Evolutionary conservation across 1,139 yeast genomes (phyloP), one percentile per base, ranked within the genome.

Genomic region (Blastobotrys serpentis): DNA sequence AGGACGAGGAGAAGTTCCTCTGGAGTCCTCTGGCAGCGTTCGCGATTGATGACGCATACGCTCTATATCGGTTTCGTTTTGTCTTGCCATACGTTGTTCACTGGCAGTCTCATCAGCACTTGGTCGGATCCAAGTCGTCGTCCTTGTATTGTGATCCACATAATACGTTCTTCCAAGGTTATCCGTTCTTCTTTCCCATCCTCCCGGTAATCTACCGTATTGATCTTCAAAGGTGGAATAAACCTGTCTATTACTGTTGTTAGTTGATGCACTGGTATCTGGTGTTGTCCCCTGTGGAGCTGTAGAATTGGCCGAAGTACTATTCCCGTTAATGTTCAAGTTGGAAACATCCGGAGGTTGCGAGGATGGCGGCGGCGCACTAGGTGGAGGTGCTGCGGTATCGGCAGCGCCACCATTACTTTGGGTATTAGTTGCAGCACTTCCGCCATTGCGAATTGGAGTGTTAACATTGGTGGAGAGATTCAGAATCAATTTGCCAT

Each of bases 171-270:
- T 81, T 26, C 98, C 98, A 62, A 89, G 86, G 66, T 89, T 89
- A 68, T 92, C 99, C 1, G 98, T 90, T 68, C 98, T 81, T 60
- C 98, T 82, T 70, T 92, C 99, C 98, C 98, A 92, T 2, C 99
- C 99, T 2, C 97, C 87, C 4, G 98, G 99, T 58, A 92, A 75
- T 62, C 97, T 78, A 43, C 99, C 99, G 61, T 83, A 81, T 65
- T 92, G 98, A 69, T 92, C 99, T 69, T 92, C 98, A 66, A 92
- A 92, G 1, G 98, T 87, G 77, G 59, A 70, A 70, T 33, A 67
- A 56, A 46, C 59, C 50, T 14, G 62, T 42, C 42, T 56, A 17
- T 22, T n/a, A n/a, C n/a, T 22, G 37, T 19, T 48, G 42, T 43
- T 44, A 32, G 50, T 45, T 25, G 55, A 47, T 34, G 37, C 37